A percentile compares a stretch with the other conserved stretches of the same genome.
phyloP scores from a whole-genome alignment of 129 eudicot genomes.

The Flaveria ramosissima region DNA sequence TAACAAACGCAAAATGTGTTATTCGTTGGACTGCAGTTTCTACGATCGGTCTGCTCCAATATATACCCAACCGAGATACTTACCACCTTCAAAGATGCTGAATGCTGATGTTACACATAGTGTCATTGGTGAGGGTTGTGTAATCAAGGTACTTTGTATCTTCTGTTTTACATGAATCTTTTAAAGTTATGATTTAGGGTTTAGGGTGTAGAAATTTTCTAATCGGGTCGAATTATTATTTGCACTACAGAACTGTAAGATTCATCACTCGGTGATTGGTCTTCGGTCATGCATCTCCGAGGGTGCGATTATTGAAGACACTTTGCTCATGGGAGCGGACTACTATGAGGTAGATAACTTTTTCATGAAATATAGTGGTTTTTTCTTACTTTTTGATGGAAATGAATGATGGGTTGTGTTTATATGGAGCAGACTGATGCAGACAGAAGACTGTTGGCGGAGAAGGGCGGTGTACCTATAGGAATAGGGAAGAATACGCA shows the following conservation, averaged over 20 bases:
- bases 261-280: slow-evolving; percentile 93
- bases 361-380: not conserved
- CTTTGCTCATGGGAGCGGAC: slow-evolving; percentile 95
- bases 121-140: slow-evolving; percentile 96
- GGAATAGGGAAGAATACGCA: slow-evolving; percentile 87
- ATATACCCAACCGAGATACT: slow-evolving; percentile 87
- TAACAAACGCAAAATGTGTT: not conserved
- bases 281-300: slow-evolving; percentile 91
- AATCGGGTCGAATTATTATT: not conserved
- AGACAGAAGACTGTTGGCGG: slow-evolving; percentile 61
- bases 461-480: slow-evolving; percentile 80
- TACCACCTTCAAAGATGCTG: slow-evolving; percentile 97
- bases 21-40: slow-evolving; percentile 53
- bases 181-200: not conserved
- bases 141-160: slow-evolving; percentile 61
- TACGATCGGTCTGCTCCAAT: slow-evolving; percentile 94
- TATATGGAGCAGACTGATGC: slow-evolving; percentile 66
- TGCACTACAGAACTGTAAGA: slow-evolving; percentile 72
- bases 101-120: slow-evolving; percentile 91
- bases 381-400: not conserved
- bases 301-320: slow-evolving; percentile 85
- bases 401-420: slow-evolving; percentile 12
- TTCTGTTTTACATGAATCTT: not conserved
- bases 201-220: not conserved
- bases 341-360: slow-evolving; percentile 70